phyloP scores from a whole-genome alignment of 73 alveolate species.

The Stentor roeselii region DNA sequence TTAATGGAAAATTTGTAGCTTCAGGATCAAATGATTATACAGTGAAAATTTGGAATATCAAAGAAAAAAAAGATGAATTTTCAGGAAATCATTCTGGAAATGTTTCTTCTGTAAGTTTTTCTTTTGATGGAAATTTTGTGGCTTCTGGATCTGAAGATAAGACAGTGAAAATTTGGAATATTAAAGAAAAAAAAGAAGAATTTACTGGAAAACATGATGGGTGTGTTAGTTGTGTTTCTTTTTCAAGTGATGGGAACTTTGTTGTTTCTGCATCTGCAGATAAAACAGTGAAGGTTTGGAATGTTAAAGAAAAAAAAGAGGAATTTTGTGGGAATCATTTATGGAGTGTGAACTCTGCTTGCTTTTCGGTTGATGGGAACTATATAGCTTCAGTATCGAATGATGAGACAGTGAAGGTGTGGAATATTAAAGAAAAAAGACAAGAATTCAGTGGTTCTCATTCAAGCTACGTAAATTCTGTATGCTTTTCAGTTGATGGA shows the following conservation, averaged over 20 bases:
- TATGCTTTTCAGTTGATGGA: slow-evolving; percentile 89
- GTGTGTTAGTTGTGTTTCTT: no score
- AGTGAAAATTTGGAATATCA: no score
- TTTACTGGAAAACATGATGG: no score
- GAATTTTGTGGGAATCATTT: slow-evolving; percentile 80
- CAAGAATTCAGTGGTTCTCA: slow-evolving; percentile 76
- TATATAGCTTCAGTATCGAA: slow-evolving; percentile 91
- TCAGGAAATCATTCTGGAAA: no score
- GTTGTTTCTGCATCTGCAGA: slow-evolving; percentile 65
- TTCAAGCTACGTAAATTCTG: slow-evolving; percentile 87
- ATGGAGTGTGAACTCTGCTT: slow-evolving; percentile 83
- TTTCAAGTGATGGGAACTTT: slow-evolving; percentile 47
- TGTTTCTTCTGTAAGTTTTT: no score
- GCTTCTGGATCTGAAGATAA: no score
- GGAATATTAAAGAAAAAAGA: slow-evolving; percentile 91
- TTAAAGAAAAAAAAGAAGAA: no score
- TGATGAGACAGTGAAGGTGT: slow-evolving; percentile 88
- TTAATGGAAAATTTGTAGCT: no score
- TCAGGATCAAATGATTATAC: no score
- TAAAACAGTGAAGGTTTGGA: slow-evolving; percentile 69
- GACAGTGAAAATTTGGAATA: no score
- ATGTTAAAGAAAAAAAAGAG: slow-evolving; percentile 54
- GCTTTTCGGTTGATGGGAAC: slow-evolving; percentile 76
- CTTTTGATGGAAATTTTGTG: no score
- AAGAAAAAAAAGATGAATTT: no score